Evolutionary conservation across 2,329 filamentous ascomycete species (phyloP).

Genomic region (Saccharata proteae): DNA sequence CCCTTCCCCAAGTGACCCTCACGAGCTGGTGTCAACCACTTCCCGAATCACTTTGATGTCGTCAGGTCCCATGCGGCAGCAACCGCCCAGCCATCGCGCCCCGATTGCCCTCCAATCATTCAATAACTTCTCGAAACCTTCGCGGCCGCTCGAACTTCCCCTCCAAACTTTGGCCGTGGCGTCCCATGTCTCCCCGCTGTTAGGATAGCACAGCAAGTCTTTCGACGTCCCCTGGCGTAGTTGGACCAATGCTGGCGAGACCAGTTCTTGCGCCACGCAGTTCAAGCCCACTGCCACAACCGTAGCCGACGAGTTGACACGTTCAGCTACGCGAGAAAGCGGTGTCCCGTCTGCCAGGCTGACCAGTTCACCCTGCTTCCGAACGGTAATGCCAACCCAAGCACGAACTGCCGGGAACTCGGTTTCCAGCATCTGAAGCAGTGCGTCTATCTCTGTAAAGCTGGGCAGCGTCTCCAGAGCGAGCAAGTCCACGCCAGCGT

Average conservation of each 20-base stretch:
- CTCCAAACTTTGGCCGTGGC: slow-evolving; percentile 26
- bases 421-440: slow-evolving; percentile 25
- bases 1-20: no score
- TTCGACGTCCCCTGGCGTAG: slow-evolving; percentile 11
- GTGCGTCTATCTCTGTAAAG: slow-evolving; percentile 24
- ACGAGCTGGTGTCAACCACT: no score
- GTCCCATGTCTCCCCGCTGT: slow-evolving; percentile 36
- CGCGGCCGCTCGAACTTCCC: slow-evolving; percentile 15
- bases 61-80: slow-evolving; percentile 33
- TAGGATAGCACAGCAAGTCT: slow-evolving; percentile 2
- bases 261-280: slow-evolving; percentile 27
- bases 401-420: slow-evolving; percentile 22
- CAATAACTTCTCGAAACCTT: slow-evolving; percentile 17
- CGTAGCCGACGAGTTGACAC: slow-evolving; percentile 18
- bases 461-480: slow-evolving; percentile 36
- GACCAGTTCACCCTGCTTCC: slow-evolving; percentile 13
- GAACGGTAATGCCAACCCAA: slow-evolving; percentile 32
- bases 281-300: slow-evolving; percentile 35
- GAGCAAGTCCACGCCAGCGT: slow-evolving; percentile 30
- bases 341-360: slow-evolving; percentile 32
- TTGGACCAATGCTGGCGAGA: slow-evolving; percentile 20
- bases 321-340: slow-evolving; percentile 18
- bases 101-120: slow-evolving; percentile 24
- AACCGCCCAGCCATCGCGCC: slow-evolving; percentile 34
- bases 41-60: slow-evolving; percentile 25